These are phyloP conservation scores for Amylostereum areolatum DNA, from an alignment of 1,284 basidiomycete genomes.

Conservation along the genomic window DNA sequence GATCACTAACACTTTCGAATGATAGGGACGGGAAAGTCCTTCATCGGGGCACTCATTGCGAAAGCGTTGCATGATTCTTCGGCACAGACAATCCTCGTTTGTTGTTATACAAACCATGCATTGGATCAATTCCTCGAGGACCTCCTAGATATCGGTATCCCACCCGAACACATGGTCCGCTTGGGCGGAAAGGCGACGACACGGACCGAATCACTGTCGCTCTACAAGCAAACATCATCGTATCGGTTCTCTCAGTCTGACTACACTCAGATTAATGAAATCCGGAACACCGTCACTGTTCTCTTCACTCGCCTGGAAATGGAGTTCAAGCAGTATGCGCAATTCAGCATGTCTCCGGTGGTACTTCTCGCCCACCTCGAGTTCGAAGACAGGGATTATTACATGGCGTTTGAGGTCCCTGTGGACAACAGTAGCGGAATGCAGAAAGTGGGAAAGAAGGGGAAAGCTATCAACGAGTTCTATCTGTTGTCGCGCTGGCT, in stretches of 20 bases:
- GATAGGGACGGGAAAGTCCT: slow-evolving; percentile 63
- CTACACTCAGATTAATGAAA: too few species aligned
- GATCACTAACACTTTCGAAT: background rate
- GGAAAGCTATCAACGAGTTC: slow-evolving; percentile 24
- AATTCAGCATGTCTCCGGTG: too few species aligned
- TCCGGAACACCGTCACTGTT: too few species aligned
- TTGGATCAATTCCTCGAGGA: slow-evolving; percentile 59
- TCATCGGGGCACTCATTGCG: slow-evolving; percentile 56
- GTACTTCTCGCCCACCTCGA: slow-evolving; percentile 11
- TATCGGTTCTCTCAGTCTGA: too few species aligned
- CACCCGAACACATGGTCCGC: slow-evolving; percentile 37
- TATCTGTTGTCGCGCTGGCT: slow-evolving; percentile 48
- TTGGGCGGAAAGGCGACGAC: slow-evolving; percentile 49
- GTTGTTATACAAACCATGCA: slow-evolving; percentile 65
- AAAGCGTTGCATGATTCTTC: slow-evolving; percentile 47
- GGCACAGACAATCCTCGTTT: slow-evolving; percentile 45
- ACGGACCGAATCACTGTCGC: slow-evolving; percentile 34
- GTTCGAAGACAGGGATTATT: slow-evolving; percentile 30
- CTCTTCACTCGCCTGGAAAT: too few species aligned
- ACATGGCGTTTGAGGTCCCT: slow-evolving; percentile 44
- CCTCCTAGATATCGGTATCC: slow-evolving; percentile 52
- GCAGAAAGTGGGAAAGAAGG: slow-evolving; percentile 31
- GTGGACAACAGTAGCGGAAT: slow-evolving; percentile 31
- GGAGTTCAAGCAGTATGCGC: too few species aligned
- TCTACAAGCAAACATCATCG: slow-evolving; percentile 37